Conservation (phyloP, 371 early-diverging fungal species). For the Lichtheimia corymbifera region DNA sequence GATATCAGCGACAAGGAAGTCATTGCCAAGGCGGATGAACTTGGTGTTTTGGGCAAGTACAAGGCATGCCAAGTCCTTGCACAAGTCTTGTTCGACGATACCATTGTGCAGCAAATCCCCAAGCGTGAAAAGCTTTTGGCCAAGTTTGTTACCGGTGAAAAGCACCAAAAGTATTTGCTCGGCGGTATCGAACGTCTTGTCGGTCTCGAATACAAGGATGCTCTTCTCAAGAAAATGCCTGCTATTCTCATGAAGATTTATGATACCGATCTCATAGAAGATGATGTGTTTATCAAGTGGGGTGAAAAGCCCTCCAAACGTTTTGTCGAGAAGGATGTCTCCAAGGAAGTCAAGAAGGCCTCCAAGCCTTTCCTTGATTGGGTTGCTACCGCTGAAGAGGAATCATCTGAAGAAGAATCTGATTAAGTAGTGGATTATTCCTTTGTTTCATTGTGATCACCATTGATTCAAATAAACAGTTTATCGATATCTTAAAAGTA, state of each 20-base stretch:
- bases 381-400: conserved; percentile 72
- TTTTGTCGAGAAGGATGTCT: conserved; percentile 79
- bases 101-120: conserved; percentile 60
- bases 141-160: conserved; percentile 75
- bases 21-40: conserved; percentile 74
- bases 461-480: no score
- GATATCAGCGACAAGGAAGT: conserved; percentile 68
- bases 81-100: conserved; percentile 73
- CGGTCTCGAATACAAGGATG: conserved; percentile 62
- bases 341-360: conserved; percentile 78
- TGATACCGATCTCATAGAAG: conserved; percentile 89
- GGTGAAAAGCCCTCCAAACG: conserved; percentile 88
- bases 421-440: conserved; percentile 6
- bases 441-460: no score
- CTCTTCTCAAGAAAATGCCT: conserved; percentile 73
- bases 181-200: conserved; percentile 94
- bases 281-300: conserved; percentile 89
- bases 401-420: conserved; percentile 39
- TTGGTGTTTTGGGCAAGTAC: conserved; percentile 76
- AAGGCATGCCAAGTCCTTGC: conserved; percentile 74
- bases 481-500: no score
- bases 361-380: conserved; percentile 92
- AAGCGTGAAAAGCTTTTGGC: conserved; percentile 67
- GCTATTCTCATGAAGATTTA: conserved; percentile 86
- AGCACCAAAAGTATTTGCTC: conserved; percentile 85